Percentiles rank a stretch among this genome's conserved stretches.
phyloP scores from a whole-genome alignment of 257 asterid species.

The Henckelia pumila region DNA sequence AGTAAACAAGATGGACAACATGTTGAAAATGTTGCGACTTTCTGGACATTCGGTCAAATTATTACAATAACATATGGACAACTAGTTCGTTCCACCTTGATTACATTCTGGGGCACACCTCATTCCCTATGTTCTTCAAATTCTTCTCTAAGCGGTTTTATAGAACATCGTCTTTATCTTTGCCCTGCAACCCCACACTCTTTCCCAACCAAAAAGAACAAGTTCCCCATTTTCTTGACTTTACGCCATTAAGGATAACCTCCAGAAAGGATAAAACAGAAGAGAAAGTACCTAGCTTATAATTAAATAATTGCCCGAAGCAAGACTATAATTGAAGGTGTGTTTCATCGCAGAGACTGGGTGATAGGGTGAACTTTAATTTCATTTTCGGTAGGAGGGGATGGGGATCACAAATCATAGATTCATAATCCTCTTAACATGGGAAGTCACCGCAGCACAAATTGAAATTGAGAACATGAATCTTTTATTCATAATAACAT shows the following conservation, averaged over 20 bases:
- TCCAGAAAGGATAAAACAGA: background rate
- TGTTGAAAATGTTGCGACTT: background rate
- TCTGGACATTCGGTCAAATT: background rate
- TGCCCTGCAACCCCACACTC: background rate
- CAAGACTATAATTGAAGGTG: background rate
- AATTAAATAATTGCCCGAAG: background rate
- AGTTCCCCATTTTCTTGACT: background rate
- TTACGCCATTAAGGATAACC: background rate
- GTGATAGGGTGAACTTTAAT: background rate
- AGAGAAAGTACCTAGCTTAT: background rate
- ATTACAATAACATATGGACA: background rate
- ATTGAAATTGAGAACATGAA: background rate
- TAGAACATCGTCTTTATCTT: background rate
- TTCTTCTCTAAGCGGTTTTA: background rate
- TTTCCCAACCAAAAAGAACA: background rate
- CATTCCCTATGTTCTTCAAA: background rate
- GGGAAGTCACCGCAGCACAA: background rate
- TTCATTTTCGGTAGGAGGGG: background rate
- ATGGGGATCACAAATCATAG: background rate
- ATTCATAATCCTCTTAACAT: background rate
- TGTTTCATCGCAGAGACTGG: background rate
- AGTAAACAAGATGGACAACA: background rate
- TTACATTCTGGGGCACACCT: background rate
- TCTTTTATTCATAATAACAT: too few species aligned
- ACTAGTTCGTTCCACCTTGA: background rate